These are phyloP conservation scores for Plicaturopsis crispa DNA, from an alignment of 768 basidiomycete species.

Conservation along the genomic window DNA sequence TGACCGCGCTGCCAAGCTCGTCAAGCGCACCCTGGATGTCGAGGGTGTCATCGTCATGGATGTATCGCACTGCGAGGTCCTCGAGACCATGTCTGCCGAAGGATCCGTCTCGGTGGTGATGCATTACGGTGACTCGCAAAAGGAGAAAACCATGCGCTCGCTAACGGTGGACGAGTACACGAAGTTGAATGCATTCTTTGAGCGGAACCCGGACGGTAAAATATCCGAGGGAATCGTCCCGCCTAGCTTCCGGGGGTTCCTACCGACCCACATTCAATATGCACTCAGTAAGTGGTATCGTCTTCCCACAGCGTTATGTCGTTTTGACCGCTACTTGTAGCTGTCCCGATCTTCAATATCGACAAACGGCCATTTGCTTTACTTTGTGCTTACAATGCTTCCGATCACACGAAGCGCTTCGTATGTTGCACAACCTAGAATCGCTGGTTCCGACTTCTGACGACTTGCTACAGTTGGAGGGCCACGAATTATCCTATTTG, in stretches of 20 bases:
- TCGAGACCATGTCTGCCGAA: constrained; percentile 59
- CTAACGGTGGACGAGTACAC: constrained; percentile 68
- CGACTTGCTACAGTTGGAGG: constrained; percentile 52
- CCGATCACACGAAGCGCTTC: constrained; percentile 73
- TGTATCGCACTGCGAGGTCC: constrained; percentile 82
- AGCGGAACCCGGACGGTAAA: constrained; percentile 75
- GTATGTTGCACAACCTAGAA: constrained; percentile 30
- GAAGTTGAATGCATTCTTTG: constrained; percentile 70
- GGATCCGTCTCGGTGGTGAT: constrained; percentile 60
- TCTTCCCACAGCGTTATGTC: neutral
- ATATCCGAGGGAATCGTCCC: constrained; percentile 85
- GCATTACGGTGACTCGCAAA: constrained; percentile 57
- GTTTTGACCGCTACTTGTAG: constrained; percentile 26
- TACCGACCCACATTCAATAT: constrained; percentile 79
- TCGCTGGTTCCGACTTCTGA: neutral
- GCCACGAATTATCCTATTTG: constrained; percentile 85
- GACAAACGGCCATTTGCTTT: constrained; percentile 89
- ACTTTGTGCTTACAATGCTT: constrained; percentile 86
- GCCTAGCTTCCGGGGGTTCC: constrained; percentile 70
- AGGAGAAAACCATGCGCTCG: constrained; percentile 42
- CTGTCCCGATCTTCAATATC: constrained; percentile 89
- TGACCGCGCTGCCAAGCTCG: constrained; percentile 82
- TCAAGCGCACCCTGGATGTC: constrained; percentile 84
- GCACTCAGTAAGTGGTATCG: constrained; percentile 60
- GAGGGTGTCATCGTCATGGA: constrained; percentile 92